Evolutionary conservation across 2,329 filamentous ascomycete species (phyloP).

Genomic region (Geosmithia putterillii): DNA sequence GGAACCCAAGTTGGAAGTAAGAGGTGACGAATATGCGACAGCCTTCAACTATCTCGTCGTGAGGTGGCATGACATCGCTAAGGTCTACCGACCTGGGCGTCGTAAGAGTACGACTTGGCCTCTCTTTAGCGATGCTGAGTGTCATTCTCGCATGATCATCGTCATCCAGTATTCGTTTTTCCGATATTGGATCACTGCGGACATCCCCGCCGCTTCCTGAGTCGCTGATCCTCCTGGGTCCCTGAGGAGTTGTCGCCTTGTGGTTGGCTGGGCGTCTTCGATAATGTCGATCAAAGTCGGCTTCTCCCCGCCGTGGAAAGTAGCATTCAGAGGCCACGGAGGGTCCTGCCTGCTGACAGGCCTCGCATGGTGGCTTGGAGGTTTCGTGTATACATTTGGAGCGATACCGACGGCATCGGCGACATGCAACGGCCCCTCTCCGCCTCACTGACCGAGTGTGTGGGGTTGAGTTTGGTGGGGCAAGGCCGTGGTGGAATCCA

Average conservation of each 20-base stretch:
- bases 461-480: neutral
- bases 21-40: constrained; percentile 14
- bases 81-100: neutral
- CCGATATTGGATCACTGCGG: no score
- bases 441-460: constrained; percentile 4
- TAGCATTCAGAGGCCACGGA: constrained; percentile 6
- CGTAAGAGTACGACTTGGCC: neutral
- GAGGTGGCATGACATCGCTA: constrained; percentile 7
- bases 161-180: no score
- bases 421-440: constrained; percentile 9
- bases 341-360: constrained; percentile 6
- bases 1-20: constrained; percentile 18
- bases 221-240: no score
- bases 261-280: constrained; percentile 6
- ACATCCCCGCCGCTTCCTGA: no score
- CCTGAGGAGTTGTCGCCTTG: neutral
- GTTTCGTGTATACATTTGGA: constrained; percentile 10
- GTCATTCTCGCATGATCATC: neutral
- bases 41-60: constrained; percentile 14
- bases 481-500: neutral
- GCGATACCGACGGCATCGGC: constrained; percentile 12
- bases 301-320: constrained; percentile 10
- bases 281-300: constrained; percentile 8
- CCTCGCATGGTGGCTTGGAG: constrained; percentile 8
- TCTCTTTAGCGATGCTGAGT: neutral